Conservation (phyloP, 2,329 filamentous ascomycete species). For the Herpotrichia juniperi region DNA sequence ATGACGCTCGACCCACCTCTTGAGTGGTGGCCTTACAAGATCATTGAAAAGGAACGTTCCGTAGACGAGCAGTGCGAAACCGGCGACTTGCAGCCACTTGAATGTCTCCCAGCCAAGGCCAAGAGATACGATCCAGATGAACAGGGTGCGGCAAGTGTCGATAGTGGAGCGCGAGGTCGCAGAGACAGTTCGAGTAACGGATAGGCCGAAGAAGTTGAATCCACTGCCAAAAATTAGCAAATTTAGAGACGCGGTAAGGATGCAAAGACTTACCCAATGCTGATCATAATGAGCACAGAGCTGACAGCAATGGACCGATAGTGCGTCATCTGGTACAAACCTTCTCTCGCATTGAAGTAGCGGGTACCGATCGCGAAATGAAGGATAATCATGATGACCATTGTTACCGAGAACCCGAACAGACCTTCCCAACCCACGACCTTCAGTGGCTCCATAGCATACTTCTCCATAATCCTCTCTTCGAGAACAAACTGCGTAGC, state of each 20-base stretch:
- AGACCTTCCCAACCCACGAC: constrained; percentile 97
- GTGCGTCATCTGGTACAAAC: constrained; percentile 78
- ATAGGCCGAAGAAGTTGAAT: constrained; percentile 98
- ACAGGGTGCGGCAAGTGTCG: constrained; percentile 94
- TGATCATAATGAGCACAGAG: constrained; percentile 93
- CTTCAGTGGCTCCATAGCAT: constrained; percentile 80
- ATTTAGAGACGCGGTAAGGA: constrained; percentile 18
- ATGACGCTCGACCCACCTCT: constrained; percentile 63
- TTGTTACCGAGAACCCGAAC: constrained; percentile 84
- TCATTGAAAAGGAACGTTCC: constrained; percentile 98
- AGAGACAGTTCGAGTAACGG: constrained; percentile 86
- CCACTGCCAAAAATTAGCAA: constrained; percentile 62
- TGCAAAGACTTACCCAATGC: constrained; percentile 76
- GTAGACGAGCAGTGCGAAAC: constrained; percentile 90
- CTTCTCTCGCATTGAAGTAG: constrained; percentile 89
- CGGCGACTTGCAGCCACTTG: constrained; percentile 93
- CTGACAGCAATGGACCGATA: constrained; percentile 75
- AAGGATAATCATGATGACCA: constrained; percentile 78
- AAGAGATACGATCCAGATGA: constrained; percentile 96
- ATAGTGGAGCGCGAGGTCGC: constrained; percentile 95
- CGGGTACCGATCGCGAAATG: constrained; percentile 80
- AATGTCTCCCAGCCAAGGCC: constrained; percentile 96
- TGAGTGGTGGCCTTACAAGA: constrained; percentile 81
- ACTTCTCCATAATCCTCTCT: constrained; percentile 86
- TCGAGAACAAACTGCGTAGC: constrained; percentile 96